Evolutionary conservation across 768 basidiomycete species (phyloP), one percentile per base, ranked within the genome.

Genomic region (Serendipita sp.): DNA sequence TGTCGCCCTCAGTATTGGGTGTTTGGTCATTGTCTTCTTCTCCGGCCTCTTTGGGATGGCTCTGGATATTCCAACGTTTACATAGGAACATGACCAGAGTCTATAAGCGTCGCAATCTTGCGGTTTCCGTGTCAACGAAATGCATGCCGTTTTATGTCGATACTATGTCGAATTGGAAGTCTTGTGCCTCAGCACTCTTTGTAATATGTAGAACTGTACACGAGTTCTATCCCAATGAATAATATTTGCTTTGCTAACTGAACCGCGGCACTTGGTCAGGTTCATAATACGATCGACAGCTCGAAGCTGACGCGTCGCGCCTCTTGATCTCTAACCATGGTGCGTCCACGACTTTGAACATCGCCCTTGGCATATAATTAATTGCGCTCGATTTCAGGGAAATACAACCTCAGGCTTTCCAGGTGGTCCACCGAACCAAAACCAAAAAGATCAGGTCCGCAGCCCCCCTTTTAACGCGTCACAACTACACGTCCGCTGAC

Each of bases 321-420:
- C 16, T 60, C 56, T 60, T 60, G 56, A 32, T 5, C 35, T 16
- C 56, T 35, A 30, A 60, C 56, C 56, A 60, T 60, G 56, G 56
- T 60, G 16, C 16, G 56, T 60, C 35, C 56, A 8, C 56, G 35
- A n/a, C 56, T 10, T 35, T 35, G 35, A n/a, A 5, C 28, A 41
- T 35, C 3, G 35, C 24, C 16, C 5, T 35, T 3, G 10, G 7
- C 56, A 32, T 28, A 32, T 35, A n/a, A 35, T 35, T 60, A 16
- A 60, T 32, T 32, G 5, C 8, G n/a, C 32, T 32, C 45, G 45
- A 46, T 63, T 48, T 1, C 48, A 91, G 89, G 89, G 89, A 69
- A 87, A 92, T 71, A 74, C 85, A 72, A 80, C 86, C 63, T 91
- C 89, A 58, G 87, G 81, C 65, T 72, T 81, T 60, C 74, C 71